These are phyloP conservation scores for Neofusicoccum kwambonambiense DNA, from an alignment of 2,329 filamentous ascomycete species.

Conservation along the genomic window DNA sequence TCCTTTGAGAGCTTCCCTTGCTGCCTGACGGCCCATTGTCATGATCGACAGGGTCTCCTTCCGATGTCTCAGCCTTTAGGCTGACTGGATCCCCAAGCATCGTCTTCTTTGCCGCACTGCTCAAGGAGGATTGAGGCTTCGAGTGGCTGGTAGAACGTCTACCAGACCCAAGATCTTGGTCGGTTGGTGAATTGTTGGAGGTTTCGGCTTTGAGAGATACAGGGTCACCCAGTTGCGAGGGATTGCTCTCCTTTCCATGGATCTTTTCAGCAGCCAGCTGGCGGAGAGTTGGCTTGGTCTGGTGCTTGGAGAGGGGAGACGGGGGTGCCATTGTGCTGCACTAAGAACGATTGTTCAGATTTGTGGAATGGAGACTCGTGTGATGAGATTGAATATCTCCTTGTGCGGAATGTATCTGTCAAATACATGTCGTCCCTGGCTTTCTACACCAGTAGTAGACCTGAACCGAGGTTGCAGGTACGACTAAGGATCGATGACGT, in stretches of 20 bases:
- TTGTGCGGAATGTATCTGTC: not conserved
- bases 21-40: slow-evolving; percentile 14
- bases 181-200: slow-evolving; percentile 1
- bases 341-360: not conserved
- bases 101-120: slow-evolving; percentile 1
- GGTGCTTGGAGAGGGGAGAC: slow-evolving; percentile 2
- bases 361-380: not conserved
- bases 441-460: not conserved
- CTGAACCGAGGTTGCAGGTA: not conserved
- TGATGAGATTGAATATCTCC: not conserved
- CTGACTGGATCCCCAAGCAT: slow-evolving; percentile 18
- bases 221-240: slow-evolving; percentile 14
- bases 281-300: not conserved
- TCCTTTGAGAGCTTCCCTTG: not conserved
- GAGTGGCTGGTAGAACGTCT: not conserved
- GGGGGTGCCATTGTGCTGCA: not conserved
- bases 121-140: not conserved
- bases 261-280: slow-evolving; percentile 5
- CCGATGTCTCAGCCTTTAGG: slow-evolving; percentile 13
- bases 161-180: not conserved
- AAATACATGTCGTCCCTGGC: not conserved
- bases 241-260: slow-evolving; percentile 9
- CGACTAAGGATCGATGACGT: slow-evolving; percentile 12
- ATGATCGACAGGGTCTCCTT: slow-evolving; percentile 11
- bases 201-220: slow-evolving; percentile 18